Conservation (phyloP, 1,284 basidiomycete genomes). For the Ustilago vetiveriae region DNA sequence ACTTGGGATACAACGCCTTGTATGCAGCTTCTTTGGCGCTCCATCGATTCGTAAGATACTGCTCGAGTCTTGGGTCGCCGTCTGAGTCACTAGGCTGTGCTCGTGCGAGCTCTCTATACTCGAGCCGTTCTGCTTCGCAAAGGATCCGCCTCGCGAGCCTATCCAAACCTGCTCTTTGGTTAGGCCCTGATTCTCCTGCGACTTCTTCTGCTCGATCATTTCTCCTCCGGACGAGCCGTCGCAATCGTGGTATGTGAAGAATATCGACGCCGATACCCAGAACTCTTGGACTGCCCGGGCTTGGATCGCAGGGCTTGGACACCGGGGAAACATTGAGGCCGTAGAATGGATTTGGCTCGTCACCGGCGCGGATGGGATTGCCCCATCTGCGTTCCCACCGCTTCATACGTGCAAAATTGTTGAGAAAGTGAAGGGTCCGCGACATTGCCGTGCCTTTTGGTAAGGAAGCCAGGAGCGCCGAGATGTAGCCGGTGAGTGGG, state of each 20-base stretch:
- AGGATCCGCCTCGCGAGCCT: slow-evolving; percentile 41
- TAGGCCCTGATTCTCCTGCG: too few species aligned
- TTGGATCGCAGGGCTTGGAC: neutral
- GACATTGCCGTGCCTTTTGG: slow-evolving; percentile 58
- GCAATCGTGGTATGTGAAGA: slow-evolving; percentile 49
- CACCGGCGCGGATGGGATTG: slow-evolving; percentile 64
- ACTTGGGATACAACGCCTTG: slow-evolving; percentile 79
- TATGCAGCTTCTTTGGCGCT: slow-evolving; percentile 85
- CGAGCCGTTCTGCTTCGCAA: slow-evolving; percentile 16
- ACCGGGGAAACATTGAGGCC: slow-evolving; percentile 44
- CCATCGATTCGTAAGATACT: slow-evolving; percentile 50
- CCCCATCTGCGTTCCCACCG: slow-evolving; percentile 64
- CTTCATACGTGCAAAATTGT: slow-evolving; percentile 60
- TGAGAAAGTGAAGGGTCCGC: slow-evolving; percentile 49
- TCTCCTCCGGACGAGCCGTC: slow-evolving; percentile 33
- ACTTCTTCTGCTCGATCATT: neutral
- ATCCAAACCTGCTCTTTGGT: slow-evolving; percentile 18
- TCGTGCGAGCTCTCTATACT: slow-evolving; percentile 13
- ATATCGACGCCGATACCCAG: slow-evolving; percentile 63
- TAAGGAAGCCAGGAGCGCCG: slow-evolving; percentile 60
- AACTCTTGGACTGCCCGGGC: slow-evolving; percentile 8
- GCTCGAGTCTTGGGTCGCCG: slow-evolving; percentile 9
- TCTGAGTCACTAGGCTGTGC: slow-evolving; percentile 2
- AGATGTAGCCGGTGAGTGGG: slow-evolving; percentile 62
- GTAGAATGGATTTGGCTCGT: slow-evolving; percentile 65